These are phyloP conservation scores for Colletotrichum falcatum DNA, from an alignment of 2,329 filamentous ascomycete species.

Conservation along the genomic window DNA sequence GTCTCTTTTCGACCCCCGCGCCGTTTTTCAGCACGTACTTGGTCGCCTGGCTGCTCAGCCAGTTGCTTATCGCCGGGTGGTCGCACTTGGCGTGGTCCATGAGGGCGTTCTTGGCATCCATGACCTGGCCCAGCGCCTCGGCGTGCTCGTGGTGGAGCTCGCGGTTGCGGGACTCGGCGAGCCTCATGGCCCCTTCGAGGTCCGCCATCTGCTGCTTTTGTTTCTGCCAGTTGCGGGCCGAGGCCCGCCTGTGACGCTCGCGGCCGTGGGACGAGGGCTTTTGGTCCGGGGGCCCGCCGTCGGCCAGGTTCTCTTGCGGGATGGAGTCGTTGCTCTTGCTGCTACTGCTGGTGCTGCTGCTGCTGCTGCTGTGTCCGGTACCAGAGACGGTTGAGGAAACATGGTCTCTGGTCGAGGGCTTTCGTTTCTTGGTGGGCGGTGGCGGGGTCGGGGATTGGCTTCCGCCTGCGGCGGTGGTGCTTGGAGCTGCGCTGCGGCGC, in stretches of 20 bases:
- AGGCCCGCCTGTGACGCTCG: constrained; percentile 33
- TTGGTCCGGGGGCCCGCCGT: not conserved
- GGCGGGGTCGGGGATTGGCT: not conserved
- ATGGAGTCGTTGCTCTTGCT: no score
- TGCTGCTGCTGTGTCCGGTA: no score
- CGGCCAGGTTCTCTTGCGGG: not conserved
- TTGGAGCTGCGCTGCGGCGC: not conserved
- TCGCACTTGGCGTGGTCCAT: constrained; percentile 32
- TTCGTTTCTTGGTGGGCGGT: not conserved
- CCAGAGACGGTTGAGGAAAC: not conserved
- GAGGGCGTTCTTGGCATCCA: constrained; percentile 28
- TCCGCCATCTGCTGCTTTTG: constrained; percentile 29
- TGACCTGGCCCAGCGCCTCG: constrained; percentile 20
- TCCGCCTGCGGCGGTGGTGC: not conserved
- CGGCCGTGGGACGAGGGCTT: not conserved
- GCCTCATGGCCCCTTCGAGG: constrained; percentile 13
- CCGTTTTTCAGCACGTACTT: constrained; percentile 1
- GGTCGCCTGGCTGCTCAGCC: constrained; percentile 24
- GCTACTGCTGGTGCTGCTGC: no score
- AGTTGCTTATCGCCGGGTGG: constrained; percentile 30
- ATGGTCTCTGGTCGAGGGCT: not conserved
- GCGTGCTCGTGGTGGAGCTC: constrained; percentile 16
- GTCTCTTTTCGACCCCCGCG: not conserved
- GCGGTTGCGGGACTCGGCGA: constrained; percentile 18
- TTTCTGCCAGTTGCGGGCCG: constrained; percentile 38